phyloP scores from a whole-genome alignment of 352 stramenopile species.

The Aphanomyces astaci region DNA sequence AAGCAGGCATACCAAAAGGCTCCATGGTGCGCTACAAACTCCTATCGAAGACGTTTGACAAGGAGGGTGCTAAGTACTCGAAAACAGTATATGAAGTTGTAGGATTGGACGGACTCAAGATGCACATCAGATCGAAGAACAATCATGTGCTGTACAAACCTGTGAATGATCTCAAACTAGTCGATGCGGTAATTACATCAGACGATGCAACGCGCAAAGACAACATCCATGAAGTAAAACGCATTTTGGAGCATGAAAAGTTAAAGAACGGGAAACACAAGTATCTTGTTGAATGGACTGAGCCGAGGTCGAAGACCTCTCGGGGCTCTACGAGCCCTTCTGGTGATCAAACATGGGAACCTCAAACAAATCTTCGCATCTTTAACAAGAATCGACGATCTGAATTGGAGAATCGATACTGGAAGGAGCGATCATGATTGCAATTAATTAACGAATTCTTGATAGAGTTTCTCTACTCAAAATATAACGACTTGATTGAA shows the following conservation, averaged over 20 bases:
- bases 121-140: conserved; percentile 20
- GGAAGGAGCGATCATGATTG: background rate
- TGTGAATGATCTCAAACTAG: conserved; percentile 23
- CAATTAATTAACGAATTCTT: background rate
- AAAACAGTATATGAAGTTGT: conserved; percentile 24
- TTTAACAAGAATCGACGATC: background rate
- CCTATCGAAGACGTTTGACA: background rate
- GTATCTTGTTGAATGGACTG: conserved; percentile 20
- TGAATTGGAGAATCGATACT: background rate
- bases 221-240: background rate
- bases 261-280: conserved; percentile 23
- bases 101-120: conserved; percentile 19
- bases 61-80: conserved; percentile 13
- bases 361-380: conserved; percentile 8
- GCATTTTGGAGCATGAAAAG: conserved; percentile 18
- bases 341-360: conserved; percentile 15
- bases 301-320: too few relatives aligned
- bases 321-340: too few relatives aligned
- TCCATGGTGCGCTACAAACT: conserved; percentile 1
- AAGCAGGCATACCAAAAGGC: background rate
- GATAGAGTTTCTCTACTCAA: too few relatives aligned
- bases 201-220: background rate
- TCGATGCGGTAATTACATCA: too few relatives aligned
- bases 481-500: too few relatives aligned
- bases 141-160: conserved; percentile 23